A percentile compares a stretch with the other conserved stretches of the same genome.
These are phyloP conservation scores for Pseudogymnoascus sp. DNA, from an alignment of 2,329 filamentous ascomycete species.

Conservation along the genomic window DNA sequence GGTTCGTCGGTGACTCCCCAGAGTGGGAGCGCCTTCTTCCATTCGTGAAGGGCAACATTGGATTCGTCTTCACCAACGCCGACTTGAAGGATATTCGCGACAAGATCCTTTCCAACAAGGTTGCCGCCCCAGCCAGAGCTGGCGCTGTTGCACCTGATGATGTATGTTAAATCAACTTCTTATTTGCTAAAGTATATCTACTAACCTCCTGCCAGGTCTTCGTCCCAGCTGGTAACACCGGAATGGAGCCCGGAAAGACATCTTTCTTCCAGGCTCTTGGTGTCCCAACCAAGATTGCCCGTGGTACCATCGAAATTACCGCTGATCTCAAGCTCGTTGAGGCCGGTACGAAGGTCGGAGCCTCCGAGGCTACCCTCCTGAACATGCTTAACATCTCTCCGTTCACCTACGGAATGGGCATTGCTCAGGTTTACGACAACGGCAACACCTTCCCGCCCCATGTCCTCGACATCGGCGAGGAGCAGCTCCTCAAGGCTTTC, in stretches of 20 bases:
- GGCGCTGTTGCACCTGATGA: constrained; percentile 90
- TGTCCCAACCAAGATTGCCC: constrained; percentile 99
- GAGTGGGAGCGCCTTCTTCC: constrained; percentile 98
- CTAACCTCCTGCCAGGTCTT: constrained; percentile 43
- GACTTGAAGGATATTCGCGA: constrained; percentile 89
- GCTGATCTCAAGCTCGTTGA: constrained; percentile 96
- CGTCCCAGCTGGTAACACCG: constrained; percentile 96
- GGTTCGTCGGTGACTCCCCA: constrained; percentile 79
- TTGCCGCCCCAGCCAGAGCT: constrained; percentile 94
- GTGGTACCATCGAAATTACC: constrained; percentile 99
- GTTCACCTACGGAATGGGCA: constrained; percentile 98
- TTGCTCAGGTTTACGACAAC: constrained; percentile 93
- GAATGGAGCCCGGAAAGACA: constrained; percentile 99
- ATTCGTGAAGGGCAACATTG: constrained; percentile 93
- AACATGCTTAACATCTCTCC: constrained; percentile 99
- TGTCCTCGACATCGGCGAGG: constrained; percentile 90
- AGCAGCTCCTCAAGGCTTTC: constrained; percentile 83
- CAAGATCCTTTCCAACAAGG: constrained; percentile 93
- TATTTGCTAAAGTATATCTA: not conserved
- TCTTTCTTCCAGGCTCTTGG: constrained; percentile 99
- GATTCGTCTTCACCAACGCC: constrained; percentile 98
- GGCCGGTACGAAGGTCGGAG: constrained; percentile 86
- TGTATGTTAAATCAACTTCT: constrained; percentile 30
- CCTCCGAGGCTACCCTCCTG: constrained; percentile 95
- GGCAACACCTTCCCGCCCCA: constrained; percentile 81